phyloP scores from a whole-genome alignment of 2,329 filamentous ascomycete species.

The Malbranchea zuffiana region DNA sequence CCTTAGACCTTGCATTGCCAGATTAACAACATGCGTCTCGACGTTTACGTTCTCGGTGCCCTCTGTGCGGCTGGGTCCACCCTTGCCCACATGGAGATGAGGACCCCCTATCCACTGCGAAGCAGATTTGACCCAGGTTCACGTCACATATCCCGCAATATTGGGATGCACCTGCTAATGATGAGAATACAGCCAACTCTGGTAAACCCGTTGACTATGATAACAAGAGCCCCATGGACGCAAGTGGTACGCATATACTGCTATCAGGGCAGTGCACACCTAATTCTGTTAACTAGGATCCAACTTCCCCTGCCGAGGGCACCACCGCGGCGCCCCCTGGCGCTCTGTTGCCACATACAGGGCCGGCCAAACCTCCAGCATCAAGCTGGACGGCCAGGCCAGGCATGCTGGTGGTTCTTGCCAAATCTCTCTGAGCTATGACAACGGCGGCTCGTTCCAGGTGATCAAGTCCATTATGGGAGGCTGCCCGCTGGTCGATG shows the following conservation, averaged over 20 bases:
- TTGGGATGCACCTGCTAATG: neutral
- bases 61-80: conserved; percentile 13
- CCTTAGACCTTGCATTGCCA: too few relatives aligned
- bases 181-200: conserved; percentile 25
- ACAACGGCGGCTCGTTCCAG: conserved; percentile 57
- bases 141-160: too few relatives aligned
- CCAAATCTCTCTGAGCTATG: conserved; percentile 64
- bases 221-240: conserved; percentile 56
- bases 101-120: conserved; percentile 44
- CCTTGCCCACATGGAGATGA: conserved; percentile 45
- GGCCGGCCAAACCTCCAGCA: conserved; percentile 51
- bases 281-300: conserved; percentile 36
- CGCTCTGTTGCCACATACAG: conserved; percentile 49
- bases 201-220: conserved; percentile 56
- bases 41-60: conserved; percentile 8
- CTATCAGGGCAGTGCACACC: neutral
- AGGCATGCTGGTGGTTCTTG: conserved; percentile 62
- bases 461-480: conserved; percentile 55
- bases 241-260: conserved; percentile 23
- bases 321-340: conserved; percentile 41
- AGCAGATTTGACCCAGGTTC: conserved; percentile 39
- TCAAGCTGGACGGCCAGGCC: conserved; percentile 53
- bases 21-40: conserved; percentile 11
- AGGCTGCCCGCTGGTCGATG: conserved; percentile 41
- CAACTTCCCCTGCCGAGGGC: conserved; percentile 69